Percentiles rank a stretch among this genome's conserved stretches.
These are phyloP conservation scores for Rhodotorula kratochvilovae DNA, from an alignment of 768 basidiomycete genomes.

Conservation along the genomic window DNA sequence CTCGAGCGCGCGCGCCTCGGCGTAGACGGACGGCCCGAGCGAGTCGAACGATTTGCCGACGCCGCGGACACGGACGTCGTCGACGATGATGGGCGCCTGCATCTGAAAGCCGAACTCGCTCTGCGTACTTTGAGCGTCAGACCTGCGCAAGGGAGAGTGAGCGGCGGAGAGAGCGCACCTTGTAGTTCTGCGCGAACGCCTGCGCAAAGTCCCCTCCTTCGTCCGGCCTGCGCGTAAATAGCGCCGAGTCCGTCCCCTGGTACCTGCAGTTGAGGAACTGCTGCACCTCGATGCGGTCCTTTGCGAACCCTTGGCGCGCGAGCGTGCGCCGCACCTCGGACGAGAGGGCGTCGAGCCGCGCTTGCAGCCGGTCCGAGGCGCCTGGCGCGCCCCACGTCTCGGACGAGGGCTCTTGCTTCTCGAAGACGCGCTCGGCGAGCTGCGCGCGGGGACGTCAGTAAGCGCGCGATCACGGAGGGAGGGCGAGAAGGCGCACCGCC, in stretches of 20 bases:
- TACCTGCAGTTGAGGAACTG: conserved; percentile 50
- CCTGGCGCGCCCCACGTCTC: not conserved
- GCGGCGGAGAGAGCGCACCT: conserved; percentile 43
- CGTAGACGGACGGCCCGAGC: conserved; percentile 71
- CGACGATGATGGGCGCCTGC: conserved; percentile 73
- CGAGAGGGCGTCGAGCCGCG: conserved; percentile 67
- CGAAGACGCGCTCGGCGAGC: conserved; percentile 57
- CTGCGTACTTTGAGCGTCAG: too few species aligned
- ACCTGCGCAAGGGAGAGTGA: too few species aligned
- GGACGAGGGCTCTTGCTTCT: conserved; percentile 84
- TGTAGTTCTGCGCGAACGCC: conserved; percentile 75
- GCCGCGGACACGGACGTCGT: conserved; percentile 83
- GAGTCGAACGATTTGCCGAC: conserved; percentile 84
- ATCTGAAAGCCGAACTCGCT: conserved; percentile 79
- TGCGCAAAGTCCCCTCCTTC: conserved; percentile 65
- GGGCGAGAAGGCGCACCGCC: not conserved
- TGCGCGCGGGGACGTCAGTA: not conserved
- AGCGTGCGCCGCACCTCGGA: conserved; percentile 63
- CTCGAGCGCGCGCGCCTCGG: conserved; percentile 61
- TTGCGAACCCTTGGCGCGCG: conserved; percentile 71
- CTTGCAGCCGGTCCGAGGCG: not conserved
- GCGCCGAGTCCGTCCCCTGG: conserved; percentile 78
- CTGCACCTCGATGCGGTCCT: conserved; percentile 64
- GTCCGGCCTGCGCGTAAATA: conserved; percentile 64
- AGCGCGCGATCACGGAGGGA: not conserved